A percentile compares a stretch with the other conserved stretches of the same genome.
Evolutionary conservation across 2,329 filamentous ascomycete species (phyloP).

Genomic region (Myriosclerotinia scirpicola): DNA sequence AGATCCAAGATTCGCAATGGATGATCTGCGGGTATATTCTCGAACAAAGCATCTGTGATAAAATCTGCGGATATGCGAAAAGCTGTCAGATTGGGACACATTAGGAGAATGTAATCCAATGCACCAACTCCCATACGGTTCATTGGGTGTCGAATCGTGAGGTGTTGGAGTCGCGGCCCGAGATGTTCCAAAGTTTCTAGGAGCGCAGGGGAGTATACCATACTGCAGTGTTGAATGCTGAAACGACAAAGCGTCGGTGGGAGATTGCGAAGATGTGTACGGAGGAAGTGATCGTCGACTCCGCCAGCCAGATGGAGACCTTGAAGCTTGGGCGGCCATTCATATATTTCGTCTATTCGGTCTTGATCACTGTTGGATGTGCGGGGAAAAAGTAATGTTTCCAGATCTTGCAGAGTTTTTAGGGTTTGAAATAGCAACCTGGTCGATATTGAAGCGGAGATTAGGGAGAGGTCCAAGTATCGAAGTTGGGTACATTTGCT

Average conservation of each 20-base stretch:
- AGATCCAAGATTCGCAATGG: constrained; percentile 39
- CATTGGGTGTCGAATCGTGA: constrained; percentile 42
- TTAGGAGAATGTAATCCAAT: constrained; percentile 33
- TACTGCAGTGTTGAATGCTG: constrained; percentile 40
- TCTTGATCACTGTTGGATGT: constrained; percentile 34
- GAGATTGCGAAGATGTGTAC: constrained; percentile 30
- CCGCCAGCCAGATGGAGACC: constrained; percentile 40
- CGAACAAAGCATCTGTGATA: constrained; percentile 36
- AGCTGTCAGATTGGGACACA: constrained; percentile 35
- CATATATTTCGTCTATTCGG: constrained; percentile 27
- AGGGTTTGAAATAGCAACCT: constrained; percentile 40
- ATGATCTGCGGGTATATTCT: constrained; percentile 27
- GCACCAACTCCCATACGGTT: constrained; percentile 31
- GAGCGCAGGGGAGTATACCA: constrained; percentile 32
- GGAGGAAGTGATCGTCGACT: constrained; percentile 37
- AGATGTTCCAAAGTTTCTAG: constrained; percentile 30
- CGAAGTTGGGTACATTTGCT: constrained; percentile 39
- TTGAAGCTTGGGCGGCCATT: constrained; percentile 39
- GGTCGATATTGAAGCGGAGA: constrained; percentile 39
- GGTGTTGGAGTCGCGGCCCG: constrained; percentile 35
- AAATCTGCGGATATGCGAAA: constrained; percentile 41
- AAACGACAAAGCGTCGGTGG: constrained; percentile 33
- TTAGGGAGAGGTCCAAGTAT: constrained; percentile 39
- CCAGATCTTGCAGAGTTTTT: constrained; percentile 34
- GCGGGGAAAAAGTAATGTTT: constrained; percentile 40